Percentiles rank a stretch among this genome's conserved stretches.
These are phyloP conservation scores for Ceratocystis huliohia DNA, from an alignment of 2,329 filamentous ascomycete genomes.

Conservation along the genomic window DNA sequence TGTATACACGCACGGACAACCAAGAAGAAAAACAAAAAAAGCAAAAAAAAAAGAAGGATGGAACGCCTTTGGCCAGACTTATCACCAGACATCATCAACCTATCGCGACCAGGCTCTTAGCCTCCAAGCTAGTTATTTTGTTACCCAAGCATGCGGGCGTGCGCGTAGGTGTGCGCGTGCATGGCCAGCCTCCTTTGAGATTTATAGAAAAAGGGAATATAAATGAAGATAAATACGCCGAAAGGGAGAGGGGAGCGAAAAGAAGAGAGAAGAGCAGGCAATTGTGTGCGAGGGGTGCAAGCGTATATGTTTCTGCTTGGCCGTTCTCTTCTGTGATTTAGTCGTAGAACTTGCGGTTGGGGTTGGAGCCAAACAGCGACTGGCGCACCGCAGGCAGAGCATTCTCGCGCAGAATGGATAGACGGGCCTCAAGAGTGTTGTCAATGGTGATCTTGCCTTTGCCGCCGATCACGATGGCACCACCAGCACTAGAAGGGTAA, in stretches of 20 bases:
- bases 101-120: too few relatives aligned
- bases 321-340: conserved; percentile 33
- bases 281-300: too few relatives aligned
- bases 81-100: too few relatives aligned
- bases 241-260: too few relatives aligned
- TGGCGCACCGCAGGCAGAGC: conserved; percentile 74
- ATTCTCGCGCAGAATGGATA: conserved; percentile 71
- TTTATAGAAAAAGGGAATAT: too few relatives aligned
- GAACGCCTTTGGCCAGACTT: neutral
- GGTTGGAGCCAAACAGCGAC: conserved; percentile 84
- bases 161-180: too few relatives aligned
- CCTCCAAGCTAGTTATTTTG: too few relatives aligned
- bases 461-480: conserved; percentile 66
- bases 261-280: too few relatives aligned
- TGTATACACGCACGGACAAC: neutral
- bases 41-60: neutral
- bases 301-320: too few relatives aligned
- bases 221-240: too few relatives aligned
- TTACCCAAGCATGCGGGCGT: too few relatives aligned
- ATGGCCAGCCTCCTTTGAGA: too few relatives aligned
- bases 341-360: conserved; percentile 90
- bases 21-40: neutral
- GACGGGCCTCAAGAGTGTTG: conserved; percentile 90
- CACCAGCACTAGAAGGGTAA: conserved; percentile 49
- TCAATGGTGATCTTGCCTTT: conserved; percentile 94